Conservation (phyloP, 2,329 filamentous ascomycete species). For the Ophiocordyceps sinensis region DNA sequence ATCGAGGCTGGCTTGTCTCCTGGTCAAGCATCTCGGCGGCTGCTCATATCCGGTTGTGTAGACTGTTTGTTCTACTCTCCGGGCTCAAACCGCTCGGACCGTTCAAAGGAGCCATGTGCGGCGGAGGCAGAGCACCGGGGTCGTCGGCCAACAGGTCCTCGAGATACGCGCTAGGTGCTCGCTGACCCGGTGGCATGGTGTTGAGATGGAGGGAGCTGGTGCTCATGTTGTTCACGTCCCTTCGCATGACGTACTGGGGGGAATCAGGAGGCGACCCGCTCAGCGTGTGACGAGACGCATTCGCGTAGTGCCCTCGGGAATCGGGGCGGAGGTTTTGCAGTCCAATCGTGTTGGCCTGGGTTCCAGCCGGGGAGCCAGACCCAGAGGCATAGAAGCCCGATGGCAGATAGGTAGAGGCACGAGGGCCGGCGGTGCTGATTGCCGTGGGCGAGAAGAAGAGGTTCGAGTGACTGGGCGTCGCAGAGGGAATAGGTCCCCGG, state of each 20-base stretch:
- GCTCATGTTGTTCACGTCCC: slow-evolving; percentile 46
- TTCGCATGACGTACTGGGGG: slow-evolving; percentile 37
- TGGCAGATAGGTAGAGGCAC: slow-evolving; percentile 70
- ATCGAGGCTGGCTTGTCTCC: background rate
- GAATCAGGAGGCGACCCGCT: slow-evolving; percentile 49
- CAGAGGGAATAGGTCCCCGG: slow-evolving; percentile 37
- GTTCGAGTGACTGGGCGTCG: slow-evolving; percentile 48
- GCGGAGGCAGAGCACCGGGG: slow-evolving; percentile 33
- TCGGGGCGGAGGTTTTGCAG: slow-evolving; percentile 47
- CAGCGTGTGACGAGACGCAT: slow-evolving; percentile 24
- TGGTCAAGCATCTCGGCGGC: background rate
- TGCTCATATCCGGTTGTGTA: slow-evolving; percentile 13
- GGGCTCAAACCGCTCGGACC: slow-evolving; percentile 1
- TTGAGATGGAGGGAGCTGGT: slow-evolving; percentile 54
- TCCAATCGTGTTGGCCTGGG: slow-evolving; percentile 40
- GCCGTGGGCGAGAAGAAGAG: slow-evolving; percentile 96
- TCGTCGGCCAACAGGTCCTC: slow-evolving; percentile 81
- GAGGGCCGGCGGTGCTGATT: slow-evolving; percentile 44
- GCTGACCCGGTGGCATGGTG: slow-evolving; percentile 40
- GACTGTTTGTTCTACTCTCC: slow-evolving; percentile 5
- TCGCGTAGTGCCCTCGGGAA: slow-evolving; percentile 32
- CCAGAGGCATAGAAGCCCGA: slow-evolving; percentile 81
- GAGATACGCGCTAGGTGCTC: slow-evolving; percentile 77
- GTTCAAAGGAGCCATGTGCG: slow-evolving; percentile 17
- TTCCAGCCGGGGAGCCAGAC: slow-evolving; percentile 32